These are phyloP conservation scores for Dictyostelium firmibasis DNA, from an alignment of 78 protist species.

Conservation along the genomic window DNA sequence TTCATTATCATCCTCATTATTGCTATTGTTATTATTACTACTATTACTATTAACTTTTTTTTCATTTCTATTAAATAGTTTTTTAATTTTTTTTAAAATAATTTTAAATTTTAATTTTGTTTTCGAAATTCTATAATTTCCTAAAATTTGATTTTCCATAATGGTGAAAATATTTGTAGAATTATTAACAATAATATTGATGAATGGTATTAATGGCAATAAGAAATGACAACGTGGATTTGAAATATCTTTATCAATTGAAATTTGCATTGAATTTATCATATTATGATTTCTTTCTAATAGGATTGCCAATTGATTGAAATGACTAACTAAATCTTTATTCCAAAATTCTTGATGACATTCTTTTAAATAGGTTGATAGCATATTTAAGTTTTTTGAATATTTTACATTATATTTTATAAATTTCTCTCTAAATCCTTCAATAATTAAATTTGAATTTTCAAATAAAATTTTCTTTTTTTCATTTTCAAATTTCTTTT, in stretches of 20 bases:
- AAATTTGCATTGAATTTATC: neutral
- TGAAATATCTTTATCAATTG: constrained; percentile 9
- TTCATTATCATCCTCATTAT: neutral
- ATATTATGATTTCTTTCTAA: constrained; percentile 21
- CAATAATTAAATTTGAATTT: neutral
- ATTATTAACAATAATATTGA: neutral
- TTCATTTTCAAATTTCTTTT: constrained; percentile 1
- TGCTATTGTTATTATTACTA: neutral
- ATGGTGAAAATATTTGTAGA: neutral
- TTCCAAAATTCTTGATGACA: constrained; percentile 35
- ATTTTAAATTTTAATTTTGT: neutral
- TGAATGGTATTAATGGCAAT: neutral
- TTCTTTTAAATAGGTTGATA: constrained; percentile 18
- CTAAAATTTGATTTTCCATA: constrained; percentile 26
- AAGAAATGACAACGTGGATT: neutral
- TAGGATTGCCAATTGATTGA: neutral
- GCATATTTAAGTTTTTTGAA: constrained; percentile 9
- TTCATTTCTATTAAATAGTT: neutral
- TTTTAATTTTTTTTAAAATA: neutral
- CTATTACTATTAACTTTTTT: neutral
- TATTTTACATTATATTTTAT: neutral
- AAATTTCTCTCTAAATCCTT: neutral
- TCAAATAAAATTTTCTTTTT: neutral
- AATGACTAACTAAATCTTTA: neutral
- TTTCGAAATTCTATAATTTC: neutral